A percentile compares a stretch with the other conserved stretches of the same genome.
phyloP scores from a whole-genome alignment of 176 grass and related monocot genomes.

The Elaeis guineensis region DNA sequence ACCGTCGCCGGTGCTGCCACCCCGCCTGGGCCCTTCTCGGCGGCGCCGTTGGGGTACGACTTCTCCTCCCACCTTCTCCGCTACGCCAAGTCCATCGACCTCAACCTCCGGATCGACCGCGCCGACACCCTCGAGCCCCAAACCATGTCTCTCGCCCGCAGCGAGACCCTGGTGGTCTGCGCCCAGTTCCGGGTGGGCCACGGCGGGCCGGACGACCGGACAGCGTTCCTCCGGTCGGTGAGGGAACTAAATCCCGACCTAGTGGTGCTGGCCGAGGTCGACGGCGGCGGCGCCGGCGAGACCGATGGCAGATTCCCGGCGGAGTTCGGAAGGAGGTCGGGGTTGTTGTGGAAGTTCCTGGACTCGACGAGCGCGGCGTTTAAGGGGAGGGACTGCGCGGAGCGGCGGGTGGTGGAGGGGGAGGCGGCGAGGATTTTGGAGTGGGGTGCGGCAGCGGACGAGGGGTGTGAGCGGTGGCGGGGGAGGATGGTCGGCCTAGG shows the following conservation, averaged over 20 bases:
- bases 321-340: constrained; percentile 42
- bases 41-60: constrained; percentile 49
- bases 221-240: constrained; percentile 38
- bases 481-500: constrained; percentile 56
- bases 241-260: constrained; percentile 50
- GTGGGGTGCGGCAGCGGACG: background rate
- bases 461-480: constrained; percentile 56
- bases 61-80: constrained; percentile 76
- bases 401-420: constrained; percentile 58
- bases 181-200: constrained; percentile 70
- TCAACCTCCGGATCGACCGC: constrained; percentile 52
- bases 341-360: constrained; percentile 70
- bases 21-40: constrained; percentile 41
- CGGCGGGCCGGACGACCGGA: constrained; percentile 25
- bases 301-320: constrained; percentile 19
- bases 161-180: constrained; percentile 58
- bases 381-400: constrained; percentile 62
- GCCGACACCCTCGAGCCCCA: constrained; percentile 12
- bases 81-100: constrained; percentile 76
- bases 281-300: constrained; percentile 21
- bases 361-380: constrained; percentile 80
- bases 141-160: background rate
- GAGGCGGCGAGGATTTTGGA: constrained; percentile 44
- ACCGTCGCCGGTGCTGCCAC: constrained; percentile 20
- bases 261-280: constrained; percentile 73